These are phyloP conservation scores for Medakamo hakoo DNA, from an alignment of 139 green algal genomes.

Conservation along the genomic window DNA sequence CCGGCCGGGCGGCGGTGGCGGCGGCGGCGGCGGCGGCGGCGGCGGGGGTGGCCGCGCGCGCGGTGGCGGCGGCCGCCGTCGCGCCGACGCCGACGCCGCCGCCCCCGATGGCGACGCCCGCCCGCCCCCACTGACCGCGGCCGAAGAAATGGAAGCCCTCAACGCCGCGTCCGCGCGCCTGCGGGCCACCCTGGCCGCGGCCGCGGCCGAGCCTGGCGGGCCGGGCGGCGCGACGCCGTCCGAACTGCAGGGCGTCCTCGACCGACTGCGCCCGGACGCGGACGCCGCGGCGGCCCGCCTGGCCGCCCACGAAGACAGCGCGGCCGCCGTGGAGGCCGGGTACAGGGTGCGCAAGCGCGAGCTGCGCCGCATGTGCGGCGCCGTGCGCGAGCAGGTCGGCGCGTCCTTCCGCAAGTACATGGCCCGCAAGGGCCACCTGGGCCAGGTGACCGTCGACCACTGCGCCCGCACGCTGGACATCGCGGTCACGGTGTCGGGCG, in stretches of 20 bases:
- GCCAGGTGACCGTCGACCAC: constrained; percentile 23
- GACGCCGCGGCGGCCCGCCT: not conserved
- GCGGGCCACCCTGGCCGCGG: not conserved
- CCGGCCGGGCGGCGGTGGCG: not conserved
- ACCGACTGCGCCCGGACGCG: not conserved
- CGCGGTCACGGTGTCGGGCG: not conserved
- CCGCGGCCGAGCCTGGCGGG: not conserved
- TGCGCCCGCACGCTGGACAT: constrained; percentile 13
- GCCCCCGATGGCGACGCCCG: not conserved
- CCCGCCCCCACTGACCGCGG: too few species aligned
- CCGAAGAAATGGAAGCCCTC: too few species aligned
- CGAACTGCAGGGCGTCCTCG: not conserved
- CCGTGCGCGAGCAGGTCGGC: constrained; percentile 13
- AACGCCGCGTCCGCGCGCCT: too few species aligned
- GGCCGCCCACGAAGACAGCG: not conserved
- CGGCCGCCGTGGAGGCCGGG: not conserved
- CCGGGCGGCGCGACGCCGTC: too few species aligned
- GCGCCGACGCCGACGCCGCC: not conserved
- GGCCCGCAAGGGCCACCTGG: constrained; percentile 26
- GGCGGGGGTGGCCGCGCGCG: too few species aligned
- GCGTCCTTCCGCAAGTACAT: constrained; percentile 19
- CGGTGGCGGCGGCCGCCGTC: not conserved
- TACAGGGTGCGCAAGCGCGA: not conserved
- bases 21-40: too few species aligned
- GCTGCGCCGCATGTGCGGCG: constrained; percentile 9